phyloP scores from a whole-genome alignment of 1,139 yeast genomes.

The Torulaspora globosa region DNA sequence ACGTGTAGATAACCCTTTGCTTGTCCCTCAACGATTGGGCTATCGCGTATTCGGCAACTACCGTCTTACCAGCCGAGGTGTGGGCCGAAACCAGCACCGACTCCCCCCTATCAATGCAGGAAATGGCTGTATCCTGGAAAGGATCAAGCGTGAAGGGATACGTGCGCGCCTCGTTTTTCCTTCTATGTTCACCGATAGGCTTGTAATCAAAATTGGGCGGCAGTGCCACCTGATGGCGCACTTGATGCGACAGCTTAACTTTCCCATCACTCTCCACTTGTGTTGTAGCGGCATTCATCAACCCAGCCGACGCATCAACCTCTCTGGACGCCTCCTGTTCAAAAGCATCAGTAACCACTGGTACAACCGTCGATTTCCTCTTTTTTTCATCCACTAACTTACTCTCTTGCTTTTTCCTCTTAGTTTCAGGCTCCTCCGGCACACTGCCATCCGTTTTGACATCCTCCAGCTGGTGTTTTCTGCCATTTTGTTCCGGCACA shows the following conservation, averaged over 20 bases:
- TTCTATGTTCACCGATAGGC: constrained; percentile 83
- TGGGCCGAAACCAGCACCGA: constrained; percentile 98
- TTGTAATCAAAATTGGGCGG: constrained; percentile 86
- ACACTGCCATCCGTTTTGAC: constrained; percentile 15
- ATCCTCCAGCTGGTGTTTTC: constrained; percentile 13
- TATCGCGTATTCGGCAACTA: constrained; percentile 97
- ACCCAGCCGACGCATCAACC: constrained; percentile 74
- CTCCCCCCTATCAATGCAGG: constrained; percentile 89
- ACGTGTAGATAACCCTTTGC: constrained; percentile 93
- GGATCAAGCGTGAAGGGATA: constrained; percentile 94
- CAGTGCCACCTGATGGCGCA: constrained; percentile 94
- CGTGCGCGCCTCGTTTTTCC: constrained; percentile 68
- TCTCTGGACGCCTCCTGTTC: constrained; percentile 91
- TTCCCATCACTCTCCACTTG: constrained; percentile 45
- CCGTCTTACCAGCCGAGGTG: constrained; percentile 98
- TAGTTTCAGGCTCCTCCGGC: constrained; percentile 13
- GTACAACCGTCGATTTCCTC: constrained; percentile 42
- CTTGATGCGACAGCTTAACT: constrained; percentile 82
- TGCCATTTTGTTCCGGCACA: constrained; percentile 19
- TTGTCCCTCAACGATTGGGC: constrained; percentile 88
- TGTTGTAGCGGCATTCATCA: constrained; percentile 40
- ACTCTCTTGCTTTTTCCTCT: constrained; percentile 27
- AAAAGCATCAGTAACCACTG: constrained; percentile 82
- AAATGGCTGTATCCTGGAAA: constrained; percentile 92
- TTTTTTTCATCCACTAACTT: constrained; percentile 39